Base-by-base conservation (phyloP, 441 rosid species). In the Lepidium campestre region DNA sequence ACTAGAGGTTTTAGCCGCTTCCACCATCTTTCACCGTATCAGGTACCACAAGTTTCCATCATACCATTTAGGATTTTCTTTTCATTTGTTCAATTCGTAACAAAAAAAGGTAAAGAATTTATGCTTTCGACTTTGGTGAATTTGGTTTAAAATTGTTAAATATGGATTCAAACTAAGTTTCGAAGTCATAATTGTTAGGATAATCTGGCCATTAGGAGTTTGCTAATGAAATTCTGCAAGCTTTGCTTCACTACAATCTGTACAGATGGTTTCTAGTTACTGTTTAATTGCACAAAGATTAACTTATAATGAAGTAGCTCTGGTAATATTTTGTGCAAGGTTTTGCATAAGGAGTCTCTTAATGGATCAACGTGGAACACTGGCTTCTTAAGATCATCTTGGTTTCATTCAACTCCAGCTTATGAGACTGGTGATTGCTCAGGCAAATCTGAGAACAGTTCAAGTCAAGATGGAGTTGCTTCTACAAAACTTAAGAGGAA, bases 271-370 rank as follows among this genome's bases (percentile, higher is more conserved):
- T 61, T 62, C 18, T 60, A 9, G 39, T 42, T 25, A 29, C 15
- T 23, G 36, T 41, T 65, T 32, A 10, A 0, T 41, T 65, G 40
- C 49, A 59, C 72, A 58, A 44, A 39, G 62, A 54, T 72, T 62
- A 60, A 56, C 86, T 79, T 42, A 83, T 74, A 22, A 40, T 74
- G 77, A 73, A 77, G 83, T 84, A 86, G 90, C 78, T 80, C 82
- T 81, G 71, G 70, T 80, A 62, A 73, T 83, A 68, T 66, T 65
- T 25, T 81, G 68, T 77, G 85, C 92, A 89, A 89, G 92, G 89
- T 77, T 78, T 70, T 82, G 76, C 78, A 70, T 55, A 67, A 48
- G 56, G 70, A 56, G 64, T 57, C 70, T 65, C 27, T 34, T 47
- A 25, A 58, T 60, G 35, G 18, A 64, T 50, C 77, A 45, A 22